A percentile compares a stretch with the other conserved stretches of the same genome.
Conservation (phyloP, 768 basidiomycete genomes). For the Leccinum rimulosum region DNA sequence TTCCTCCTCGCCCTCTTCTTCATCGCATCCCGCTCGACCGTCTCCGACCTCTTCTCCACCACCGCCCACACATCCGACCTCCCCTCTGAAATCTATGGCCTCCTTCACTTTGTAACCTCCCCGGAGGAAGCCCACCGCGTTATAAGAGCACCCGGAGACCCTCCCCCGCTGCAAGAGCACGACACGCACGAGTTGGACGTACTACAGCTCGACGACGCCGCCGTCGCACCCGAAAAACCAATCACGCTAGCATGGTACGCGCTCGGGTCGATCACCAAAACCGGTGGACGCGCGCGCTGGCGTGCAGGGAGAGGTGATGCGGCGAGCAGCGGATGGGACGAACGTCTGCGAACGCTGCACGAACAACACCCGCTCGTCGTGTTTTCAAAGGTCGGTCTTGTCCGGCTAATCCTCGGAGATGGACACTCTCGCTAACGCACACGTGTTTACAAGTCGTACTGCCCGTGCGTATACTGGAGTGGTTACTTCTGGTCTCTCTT, state of each 20-base stretch:
- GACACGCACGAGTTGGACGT: background rate
- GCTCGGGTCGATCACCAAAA: conserved; percentile 32
- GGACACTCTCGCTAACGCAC: background rate
- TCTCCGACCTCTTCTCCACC: conserved; percentile 36
- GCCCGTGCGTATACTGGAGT: conserved; percentile 50
- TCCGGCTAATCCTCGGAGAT: background rate
- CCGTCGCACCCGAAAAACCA: conserved; percentile 46
- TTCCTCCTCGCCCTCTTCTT: conserved; percentile 37
- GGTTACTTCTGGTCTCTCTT: background rate
- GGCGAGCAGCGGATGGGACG: conserved; percentile 25
- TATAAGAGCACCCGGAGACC: conserved; percentile 21
- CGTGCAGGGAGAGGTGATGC: conserved; percentile 5
- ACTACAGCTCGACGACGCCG: conserved; percentile 24
- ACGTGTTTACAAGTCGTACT: conserved; percentile 51
- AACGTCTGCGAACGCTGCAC: conserved; percentile 41
- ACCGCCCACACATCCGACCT: conserved; percentile 39
- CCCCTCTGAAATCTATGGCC: conserved; percentile 62
- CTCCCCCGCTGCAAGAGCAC: background rate
- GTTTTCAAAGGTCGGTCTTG: conserved; percentile 71
- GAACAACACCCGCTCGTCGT: conserved; percentile 63
- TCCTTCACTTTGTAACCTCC: conserved; percentile 63
- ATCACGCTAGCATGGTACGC: conserved; percentile 56
- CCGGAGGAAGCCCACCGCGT: conserved; percentile 22
- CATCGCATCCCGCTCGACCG: conserved; percentile 35
- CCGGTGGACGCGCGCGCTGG: background rate